Conservation (phyloP, 768 basidiomycete species). For the Leccinum subgranulosum region DNA sequence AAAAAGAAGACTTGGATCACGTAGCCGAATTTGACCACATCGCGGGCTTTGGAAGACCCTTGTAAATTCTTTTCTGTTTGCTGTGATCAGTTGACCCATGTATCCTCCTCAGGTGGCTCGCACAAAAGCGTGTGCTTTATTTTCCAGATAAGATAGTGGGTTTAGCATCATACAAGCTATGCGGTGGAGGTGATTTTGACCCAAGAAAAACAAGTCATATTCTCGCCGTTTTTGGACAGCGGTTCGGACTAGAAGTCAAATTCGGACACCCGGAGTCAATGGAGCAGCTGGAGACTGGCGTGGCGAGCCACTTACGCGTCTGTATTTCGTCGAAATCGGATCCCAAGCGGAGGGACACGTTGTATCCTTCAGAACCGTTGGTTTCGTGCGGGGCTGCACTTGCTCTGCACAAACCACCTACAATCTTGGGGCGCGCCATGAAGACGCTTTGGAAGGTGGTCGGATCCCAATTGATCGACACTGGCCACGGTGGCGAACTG, state of each 20-base stretch:
- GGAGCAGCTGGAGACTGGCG: background rate
- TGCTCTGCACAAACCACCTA: background rate
- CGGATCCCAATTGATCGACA: background rate
- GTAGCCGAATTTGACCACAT: constrained; percentile 1
- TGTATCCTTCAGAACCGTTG: constrained; percentile 8
- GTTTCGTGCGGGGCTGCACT: constrained; percentile 2
- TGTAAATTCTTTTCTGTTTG: background rate
- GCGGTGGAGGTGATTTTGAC: background rate
- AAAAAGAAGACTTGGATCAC: background rate
- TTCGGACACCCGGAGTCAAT: background rate
- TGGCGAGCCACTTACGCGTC: constrained; percentile 11
- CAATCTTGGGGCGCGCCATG: background rate
- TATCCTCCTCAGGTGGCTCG: background rate
- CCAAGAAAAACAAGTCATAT: background rate
- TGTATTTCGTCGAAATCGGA: constrained; percentile 1
- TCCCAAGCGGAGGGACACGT: constrained; percentile 5
- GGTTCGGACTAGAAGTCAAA: background rate
- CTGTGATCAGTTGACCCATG: background rate
- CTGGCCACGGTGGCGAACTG: constrained; percentile 1
- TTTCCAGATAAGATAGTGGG: background rate
- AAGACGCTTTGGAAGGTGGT: background rate
- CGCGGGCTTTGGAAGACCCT: background rate
- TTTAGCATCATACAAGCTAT: background rate
- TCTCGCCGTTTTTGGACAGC: background rate
- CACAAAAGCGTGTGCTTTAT: background rate